Conservation (phyloP, 345 rosid species). For the Citrus sinensis region DVS_A1.0 CM039166.1:21740501-21741000, state of each 20-base stretch:
- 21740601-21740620: background rate
- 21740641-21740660: conserved; percentile 14
- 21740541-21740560: background rate
- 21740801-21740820: conserved; percentile 26
- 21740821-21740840: conserved; percentile 24
- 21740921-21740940: background rate
- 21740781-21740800: conserved; percentile 50
- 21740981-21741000: conserved; percentile 6
- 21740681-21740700: conserved; percentile 26
- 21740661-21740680: conserved; percentile 19
- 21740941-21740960: background rate
- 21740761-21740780: conserved; percentile 36
- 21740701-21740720: conserved; percentile 16
- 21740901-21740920: background rate
- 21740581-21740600: background rate
- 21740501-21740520: conserved; percentile 13
- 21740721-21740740: conserved; percentile 24
- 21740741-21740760: conserved; percentile 27
- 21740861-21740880: background rate
- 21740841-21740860: conserved; percentile 7
- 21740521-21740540: conserved; percentile 21
- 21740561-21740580: background rate
- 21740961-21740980: background rate
- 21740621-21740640: conserved; percentile 5
- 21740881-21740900: background rate